Conservation (phyloP, 148 eudicot species). For the Selenicereus undatus region DNA sequence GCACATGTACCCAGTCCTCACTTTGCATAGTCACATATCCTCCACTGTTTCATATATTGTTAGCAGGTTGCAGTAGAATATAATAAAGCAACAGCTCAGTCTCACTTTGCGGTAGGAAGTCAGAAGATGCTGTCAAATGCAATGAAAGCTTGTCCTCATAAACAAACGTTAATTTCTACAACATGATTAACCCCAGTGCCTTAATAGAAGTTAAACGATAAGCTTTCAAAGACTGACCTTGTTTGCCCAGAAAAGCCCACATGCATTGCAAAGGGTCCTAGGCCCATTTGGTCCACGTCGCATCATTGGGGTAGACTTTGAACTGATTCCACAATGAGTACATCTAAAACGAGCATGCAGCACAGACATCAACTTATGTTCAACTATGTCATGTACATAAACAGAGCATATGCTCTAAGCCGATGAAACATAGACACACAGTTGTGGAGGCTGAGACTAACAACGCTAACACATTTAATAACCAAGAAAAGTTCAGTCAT, state of each 20-base stretch:
- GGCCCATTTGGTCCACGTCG: constrained; percentile 90
- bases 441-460: no score
- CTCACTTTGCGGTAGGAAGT: background rate
- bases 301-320: constrained; percentile 75
- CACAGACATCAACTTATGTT: background rate
- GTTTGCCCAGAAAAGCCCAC: constrained; percentile 83
- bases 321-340: constrained; percentile 59
- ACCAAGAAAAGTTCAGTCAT: constrained; percentile 2
- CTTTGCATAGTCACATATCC: background rate
- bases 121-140: constrained; percentile 1
- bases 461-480: background rate
- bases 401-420: background rate
- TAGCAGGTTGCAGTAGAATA: background rate
- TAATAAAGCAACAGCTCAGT: background rate
- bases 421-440: no score
- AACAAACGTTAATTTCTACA: background rate
- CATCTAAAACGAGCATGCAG: constrained; percentile 33
- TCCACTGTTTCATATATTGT: background rate
- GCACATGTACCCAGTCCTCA: background rate
- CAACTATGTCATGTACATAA: constrained; percentile 1
- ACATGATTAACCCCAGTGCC: background rate
- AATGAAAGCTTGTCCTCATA: constrained; percentile 63
- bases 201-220: constrained; percentile 1
- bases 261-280: constrained; percentile 87
- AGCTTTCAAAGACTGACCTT: constrained; percentile 41